These are phyloP conservation scores for Catharanthus roseus DNA, from an alignment of 257 asterid genomes.

Conservation along the genomic window DNA sequence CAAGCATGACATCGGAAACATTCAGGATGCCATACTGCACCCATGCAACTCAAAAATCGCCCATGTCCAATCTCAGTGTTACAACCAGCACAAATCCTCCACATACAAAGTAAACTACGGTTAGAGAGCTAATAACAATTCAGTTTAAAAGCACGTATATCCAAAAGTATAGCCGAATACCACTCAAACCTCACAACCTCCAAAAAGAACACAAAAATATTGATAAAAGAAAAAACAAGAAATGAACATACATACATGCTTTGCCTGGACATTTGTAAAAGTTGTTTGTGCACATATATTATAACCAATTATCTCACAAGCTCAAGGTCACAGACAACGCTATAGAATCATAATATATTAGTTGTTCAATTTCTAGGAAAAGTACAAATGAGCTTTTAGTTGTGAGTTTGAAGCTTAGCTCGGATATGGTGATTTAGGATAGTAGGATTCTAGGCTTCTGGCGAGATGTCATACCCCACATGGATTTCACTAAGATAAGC, in stretches of 20 bases:
- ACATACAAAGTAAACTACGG: slow-evolving; percentile 12
- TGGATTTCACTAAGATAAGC: background rate
- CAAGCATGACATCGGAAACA: slow-evolving; percentile 92
- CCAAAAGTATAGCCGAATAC: no score
- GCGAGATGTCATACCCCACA: background rate
- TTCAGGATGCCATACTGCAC: slow-evolving; percentile 96
- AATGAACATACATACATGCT: background rate
- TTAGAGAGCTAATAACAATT: slow-evolving; percentile 1
- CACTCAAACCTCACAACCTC: no score
- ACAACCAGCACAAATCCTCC: slow-evolving; percentile 93
- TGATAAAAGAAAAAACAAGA: no score
- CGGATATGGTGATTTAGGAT: background rate
- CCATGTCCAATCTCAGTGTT: slow-evolving; percentile 78
- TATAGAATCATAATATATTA: background rate
- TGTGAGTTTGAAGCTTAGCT: background rate
- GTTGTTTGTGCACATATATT: background rate
- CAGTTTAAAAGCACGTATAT: background rate
- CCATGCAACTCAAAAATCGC: slow-evolving; percentile 84
- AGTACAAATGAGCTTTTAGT: no score
- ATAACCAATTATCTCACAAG: background rate
- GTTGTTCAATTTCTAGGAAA: background rate
- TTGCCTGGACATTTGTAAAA: background rate
- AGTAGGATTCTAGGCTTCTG: background rate
- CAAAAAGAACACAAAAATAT: no score
- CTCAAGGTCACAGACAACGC: background rate